Evolutionary conservation across 2,329 filamentous ascomycete genomes (phyloP).

Genomic region (Plectosphaerella cucumerina): DNA sequence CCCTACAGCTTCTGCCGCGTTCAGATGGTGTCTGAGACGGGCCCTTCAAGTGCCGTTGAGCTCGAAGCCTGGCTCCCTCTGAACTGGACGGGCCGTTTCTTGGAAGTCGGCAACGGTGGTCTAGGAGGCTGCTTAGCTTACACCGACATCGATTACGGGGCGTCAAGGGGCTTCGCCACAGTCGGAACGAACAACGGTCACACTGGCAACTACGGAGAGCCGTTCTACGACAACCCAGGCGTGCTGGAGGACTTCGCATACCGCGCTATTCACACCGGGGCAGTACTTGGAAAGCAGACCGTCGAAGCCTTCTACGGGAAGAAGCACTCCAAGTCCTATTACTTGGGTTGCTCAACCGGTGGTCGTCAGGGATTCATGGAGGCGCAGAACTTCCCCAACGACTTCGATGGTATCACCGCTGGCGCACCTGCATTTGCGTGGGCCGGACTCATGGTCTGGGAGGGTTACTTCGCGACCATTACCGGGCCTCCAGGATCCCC

Average conservation of each 20-base stretch:
- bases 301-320: slow-evolving; percentile 36
- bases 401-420: slow-evolving; percentile 53
- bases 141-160: slow-evolving; percentile 36
- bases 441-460: slow-evolving; percentile 36
- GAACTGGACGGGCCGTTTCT: slow-evolving; percentile 38
- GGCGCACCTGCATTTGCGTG: slow-evolving; percentile 37
- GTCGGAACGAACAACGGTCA: slow-evolving; percentile 47
- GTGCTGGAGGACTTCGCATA: slow-evolving; percentile 31
- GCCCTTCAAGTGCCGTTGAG: slow-evolving; percentile 36
- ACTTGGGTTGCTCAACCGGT: slow-evolving; percentile 48
- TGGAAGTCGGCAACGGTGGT: slow-evolving; percentile 45
- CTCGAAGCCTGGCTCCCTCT: slow-evolving; percentile 43
- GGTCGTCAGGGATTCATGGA: slow-evolving; percentile 48
- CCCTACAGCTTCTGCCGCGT: slow-evolving; percentile 22
- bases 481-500: slow-evolving; percentile 29
- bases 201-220: slow-evolving; percentile 31
- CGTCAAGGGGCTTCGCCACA: slow-evolving; percentile 35
- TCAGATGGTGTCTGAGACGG: slow-evolving; percentile 25
- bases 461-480: slow-evolving; percentile 40
- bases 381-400: slow-evolving; percentile 32
- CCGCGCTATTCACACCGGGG: slow-evolving; percentile 26
- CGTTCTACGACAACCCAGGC: slow-evolving; percentile 30
- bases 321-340: slow-evolving; percentile 38
- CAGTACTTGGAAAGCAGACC: slow-evolving; percentile 38
- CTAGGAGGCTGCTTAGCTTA: slow-evolving; percentile 42